Evolutionary conservation across 495 filamentous ascomycete species (phyloP), one percentile per base, ranked within the genome.

Genomic region (Neurospora sp.): DNA sequence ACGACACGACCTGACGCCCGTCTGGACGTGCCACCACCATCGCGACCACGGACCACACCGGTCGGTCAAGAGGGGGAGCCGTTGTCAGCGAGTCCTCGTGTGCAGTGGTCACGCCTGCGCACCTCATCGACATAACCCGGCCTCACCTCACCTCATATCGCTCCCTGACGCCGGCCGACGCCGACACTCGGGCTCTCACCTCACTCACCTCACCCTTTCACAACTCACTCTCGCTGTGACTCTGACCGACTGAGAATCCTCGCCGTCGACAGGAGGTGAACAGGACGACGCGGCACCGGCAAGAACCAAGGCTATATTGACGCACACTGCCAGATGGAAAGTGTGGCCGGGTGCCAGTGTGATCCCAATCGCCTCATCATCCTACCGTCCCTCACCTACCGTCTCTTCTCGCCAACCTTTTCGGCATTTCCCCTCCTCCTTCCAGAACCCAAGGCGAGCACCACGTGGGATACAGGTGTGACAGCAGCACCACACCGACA

Each of bases 361-460:
- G 53, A 65, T 65, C 53, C 53, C 53, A 65, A 65, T 65, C 53
- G 53, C 53, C 53, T 65, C 53, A 65, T 65, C 27, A 65, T 65
- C 53, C 12, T 65, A 65, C 53, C 53, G 27, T 65, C 53, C 31
- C 53, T 65, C 12, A 65, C 27, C 53, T 65, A 65, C 27, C 53
- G 53, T 37, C 22, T 37, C 39, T 39, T 20, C 40, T 44, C 70
- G 40, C 35, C 72, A 3, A 22, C 27, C 69, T 39, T 61, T 27
- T 69, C 72, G 70, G 69, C 20, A 27, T 61, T 20, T 53, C 70
- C 68, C 61, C 70, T 39, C 48, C 22, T 48, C 61, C 74, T 27
- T 65, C 53, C 53, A 35, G 53, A 65, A 65, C 53, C 53, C 53
- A 65, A 65, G 53, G 53, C 53, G 31, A 65, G 53, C 53, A 65